Base-by-base conservation (phyloP, 306 rosid species). In the Cyclanthera cordifolia region DNA sequence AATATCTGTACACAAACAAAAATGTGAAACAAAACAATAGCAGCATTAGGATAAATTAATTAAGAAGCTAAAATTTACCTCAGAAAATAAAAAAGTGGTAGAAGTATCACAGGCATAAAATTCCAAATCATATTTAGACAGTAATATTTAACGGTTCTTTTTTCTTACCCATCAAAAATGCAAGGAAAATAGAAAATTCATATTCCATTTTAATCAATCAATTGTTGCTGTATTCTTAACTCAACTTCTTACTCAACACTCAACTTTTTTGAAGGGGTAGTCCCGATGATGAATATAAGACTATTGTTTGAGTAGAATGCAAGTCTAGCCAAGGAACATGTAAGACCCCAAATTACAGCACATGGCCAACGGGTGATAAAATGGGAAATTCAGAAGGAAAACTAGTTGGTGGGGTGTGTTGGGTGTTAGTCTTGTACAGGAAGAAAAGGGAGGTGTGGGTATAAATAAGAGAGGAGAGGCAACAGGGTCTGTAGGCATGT, bases 1-100 rank as follows among this genome's bases (percentile, higher is more conserved):
- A 94, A 79, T 85, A 94, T 72, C 99, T 94, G 74, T 14, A 77
- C 45, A 70, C 0, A 59, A 70, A 25, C 37, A 71, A 71, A 67
- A 46, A 0, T 45, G 9, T 45, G 54, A 23, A 27, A 21, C 50
- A 14, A 5, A 46, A 47, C 4, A 43, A 65, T 4, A 45, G 53
- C 37, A 21, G 20, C 20, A 15, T 8, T 8, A 66, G 71, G 55
- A 46, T 66, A 65, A n/a, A n/a, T n/a, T n/a, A n/a, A 64, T 34
- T 12, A 64, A 39, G 13, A 21, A 25, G 19, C 17, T 25, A 19
- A 56, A 56, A 56, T 24, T 6, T 57, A 27, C 19, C 16, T 57
- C 43, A 61, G 34, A 23, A 51, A 23, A 41, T 74, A 51, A 19
- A 73, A 30, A 53, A 75, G 5, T 71, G 59, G 43, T 45, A 71